Percentiles rank a stretch among this genome's conserved stretches.
phyloP scores from a whole-genome alignment of 345 rosid species.

The Cochlearia excelsa region DNA sequence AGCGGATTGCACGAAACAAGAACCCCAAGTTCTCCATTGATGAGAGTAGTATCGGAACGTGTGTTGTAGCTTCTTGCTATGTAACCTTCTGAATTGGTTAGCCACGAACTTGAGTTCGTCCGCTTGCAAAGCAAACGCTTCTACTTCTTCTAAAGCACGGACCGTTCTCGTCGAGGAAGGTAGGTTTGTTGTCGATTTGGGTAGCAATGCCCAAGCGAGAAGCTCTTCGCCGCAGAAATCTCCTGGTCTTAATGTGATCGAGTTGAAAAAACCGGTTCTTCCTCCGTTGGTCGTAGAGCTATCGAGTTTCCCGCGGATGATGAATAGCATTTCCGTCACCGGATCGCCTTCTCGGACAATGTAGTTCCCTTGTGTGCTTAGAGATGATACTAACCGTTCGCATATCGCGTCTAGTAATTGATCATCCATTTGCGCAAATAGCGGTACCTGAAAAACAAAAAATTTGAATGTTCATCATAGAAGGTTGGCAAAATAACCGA shows the following conservation, averaged over 20 bases:
- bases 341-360: conserved; percentile 68
- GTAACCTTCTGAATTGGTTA: conserved; percentile 57
- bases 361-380: conserved; percentile 59
- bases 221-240: conserved; percentile 71
- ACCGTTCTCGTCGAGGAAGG: conserved; percentile 68
- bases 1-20: conserved; percentile 60
- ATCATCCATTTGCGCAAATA: conserved; percentile 68
- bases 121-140: conserved; percentile 62
- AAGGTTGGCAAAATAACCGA: too few relatives aligned
- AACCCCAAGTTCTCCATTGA: conserved; percentile 72
- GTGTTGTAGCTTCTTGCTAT: conserved; percentile 63
- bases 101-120: conserved; percentile 67
- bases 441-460: conserved; percentile 43
- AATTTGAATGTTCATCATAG: too few relatives aligned
- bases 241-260: conserved; percentile 53
- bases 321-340: conserved; percentile 56
- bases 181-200: conserved; percentile 48
- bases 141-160: conserved; percentile 52
- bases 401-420: conserved; percentile 68
- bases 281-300: conserved; percentile 71
- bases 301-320: conserved; percentile 55
- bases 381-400: conserved; percentile 52
- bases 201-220: conserved; percentile 64
- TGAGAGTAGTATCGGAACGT: conserved; percentile 61
- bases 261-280: conserved; percentile 58